Conservation (phyloP, 2,329 filamentous ascomycete genomes). For the Eutypa lata region DNA sequence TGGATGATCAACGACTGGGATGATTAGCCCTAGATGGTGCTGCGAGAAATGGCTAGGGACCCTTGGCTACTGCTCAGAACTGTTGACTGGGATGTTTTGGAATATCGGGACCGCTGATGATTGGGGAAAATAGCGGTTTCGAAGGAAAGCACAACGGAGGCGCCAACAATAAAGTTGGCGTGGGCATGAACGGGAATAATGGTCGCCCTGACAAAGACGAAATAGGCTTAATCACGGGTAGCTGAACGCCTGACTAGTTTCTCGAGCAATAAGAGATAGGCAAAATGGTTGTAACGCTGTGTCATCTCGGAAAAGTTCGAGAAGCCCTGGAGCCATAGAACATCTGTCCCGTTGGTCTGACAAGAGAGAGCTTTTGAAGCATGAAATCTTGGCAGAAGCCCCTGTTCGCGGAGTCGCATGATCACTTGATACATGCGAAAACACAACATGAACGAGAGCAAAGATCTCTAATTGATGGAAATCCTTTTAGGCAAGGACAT, state of each 20-base stretch:
- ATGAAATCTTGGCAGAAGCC: slow-evolving; percentile 14
- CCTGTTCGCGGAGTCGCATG: slow-evolving; percentile 3
- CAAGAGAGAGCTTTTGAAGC: slow-evolving; percentile 2
- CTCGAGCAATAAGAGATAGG: background rate
- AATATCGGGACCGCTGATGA: background rate
- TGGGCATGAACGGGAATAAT: background rate
- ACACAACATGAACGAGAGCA: background rate
- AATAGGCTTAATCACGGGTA: slow-evolving; percentile 17
- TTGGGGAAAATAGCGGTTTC: background rate
- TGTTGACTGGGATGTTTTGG: background rate
- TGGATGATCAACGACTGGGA: background rate
- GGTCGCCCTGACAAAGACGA: slow-evolving; percentile 8
- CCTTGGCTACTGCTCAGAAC: slow-evolving; percentile 5
- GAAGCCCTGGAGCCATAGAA: slow-evolving; percentile 15
- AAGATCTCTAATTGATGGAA: background rate
- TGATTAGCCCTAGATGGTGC: background rate
- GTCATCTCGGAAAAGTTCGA: slow-evolving; percentile 18
- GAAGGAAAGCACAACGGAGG: background rate
- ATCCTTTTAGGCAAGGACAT: background rate
- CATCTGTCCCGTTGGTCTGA: slow-evolving; percentile 5
- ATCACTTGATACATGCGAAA: background rate
- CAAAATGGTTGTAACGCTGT: background rate
- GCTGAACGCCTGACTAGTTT: slow-evolving; percentile 10
- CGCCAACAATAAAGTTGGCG: background rate
- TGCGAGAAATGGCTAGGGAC: slow-evolving; percentile 2